Evolutionary conservation across 768 basidiomycete species (phyloP), one percentile per base, ranked within the genome.

Genomic region (Pleurotus pulmonarius): DNA sequence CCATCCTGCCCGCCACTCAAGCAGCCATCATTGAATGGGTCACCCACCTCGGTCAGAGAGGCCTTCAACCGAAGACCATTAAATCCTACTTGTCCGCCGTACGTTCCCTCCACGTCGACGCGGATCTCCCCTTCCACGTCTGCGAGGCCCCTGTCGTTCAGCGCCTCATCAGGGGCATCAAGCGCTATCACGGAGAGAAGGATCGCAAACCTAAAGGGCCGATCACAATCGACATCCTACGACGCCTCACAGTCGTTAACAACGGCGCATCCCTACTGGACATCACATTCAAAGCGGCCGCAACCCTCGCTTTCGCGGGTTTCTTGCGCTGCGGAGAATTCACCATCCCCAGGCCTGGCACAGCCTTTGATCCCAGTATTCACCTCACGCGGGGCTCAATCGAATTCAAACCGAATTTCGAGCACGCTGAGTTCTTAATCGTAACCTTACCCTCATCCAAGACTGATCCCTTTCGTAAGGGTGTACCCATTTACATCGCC

Each of bases 21-120:
- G 0, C 3, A 5, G 61, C 60, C 1, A 55, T 69, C 44, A 45
- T 64, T 2, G 51, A 65, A 20, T 70, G 64, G 66, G 51, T 69
- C 6, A 43, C 49, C 2, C 53, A 8, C 26, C 65, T 68, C n/a
- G 60, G 51, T 0, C 56, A 47, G 8, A 18, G 51, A 1, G 47
- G 18, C 1, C 52, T 65, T 7, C 55, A 63, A 18, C 62, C 59
- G 20, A 59, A 55, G 15, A 29, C 26, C 8, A 29, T 29, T 29
- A 29, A 29, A 6, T 4, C 26, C 26, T 29, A 29, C 26, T 29
- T 29, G 26, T 29, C 26, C 5, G 26, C 26, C 26, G 8, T 29
- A 6, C 6, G 26, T 29, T 29, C 26, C 26, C 7, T 29, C 1
- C 26, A 29, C 5, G 6, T 29, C 8, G 26, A 29, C 5, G 26